Evolutionary conservation across 768 basidiomycete genomes (phyloP), one percentile per base, ranked within the genome.

Genomic region (Mycena sanguinolenta): DNA sequence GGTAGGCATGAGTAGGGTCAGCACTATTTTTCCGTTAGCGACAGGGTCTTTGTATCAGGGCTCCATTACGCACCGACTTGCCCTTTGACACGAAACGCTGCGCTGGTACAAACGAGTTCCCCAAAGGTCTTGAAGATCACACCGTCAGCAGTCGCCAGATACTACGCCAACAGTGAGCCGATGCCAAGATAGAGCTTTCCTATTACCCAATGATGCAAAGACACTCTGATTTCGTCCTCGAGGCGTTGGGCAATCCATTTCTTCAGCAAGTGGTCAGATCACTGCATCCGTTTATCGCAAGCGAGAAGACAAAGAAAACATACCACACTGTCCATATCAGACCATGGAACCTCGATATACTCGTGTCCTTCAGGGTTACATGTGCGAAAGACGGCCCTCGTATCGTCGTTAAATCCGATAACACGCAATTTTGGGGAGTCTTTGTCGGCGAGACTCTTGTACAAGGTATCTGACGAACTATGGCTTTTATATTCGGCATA

Each of bases 211-310:
- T 68, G 67, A 23, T 68, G 67, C 23, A 63, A 13, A n/a, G 60
- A 3, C 17, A 63, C 67, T n/a, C 54, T n/a, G 1, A 63, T 68
- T 42, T 63, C 34, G 46, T 68, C 67, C 67, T 68, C 60, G 42
- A 68, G 2, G 42, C 67, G 67, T 28, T 68, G 67, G 2, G 60
- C 67, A 25, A 68, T 68, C 67, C 67, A 68, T 68, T 68, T 68
- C 67, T 68, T n/a, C 4, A 16, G 63, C 32, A 10, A 66, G 34
- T 28, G 30, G 17, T 8, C 49, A 50, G 25, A 50, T 50, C 49
- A 27, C 23, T 13, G 12, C 8, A 67, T 23, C 9, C 21, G 44
- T 21, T 46, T 25, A 19, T 53, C 34, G 10, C 16, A 19, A 5
- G 27, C 58, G 36, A 54, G 23, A 53, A 14, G 27, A 50, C 67